Base-by-base conservation (phyloP, 106 monocot genomes). In the Apostasia shenzhenica region DNA sequence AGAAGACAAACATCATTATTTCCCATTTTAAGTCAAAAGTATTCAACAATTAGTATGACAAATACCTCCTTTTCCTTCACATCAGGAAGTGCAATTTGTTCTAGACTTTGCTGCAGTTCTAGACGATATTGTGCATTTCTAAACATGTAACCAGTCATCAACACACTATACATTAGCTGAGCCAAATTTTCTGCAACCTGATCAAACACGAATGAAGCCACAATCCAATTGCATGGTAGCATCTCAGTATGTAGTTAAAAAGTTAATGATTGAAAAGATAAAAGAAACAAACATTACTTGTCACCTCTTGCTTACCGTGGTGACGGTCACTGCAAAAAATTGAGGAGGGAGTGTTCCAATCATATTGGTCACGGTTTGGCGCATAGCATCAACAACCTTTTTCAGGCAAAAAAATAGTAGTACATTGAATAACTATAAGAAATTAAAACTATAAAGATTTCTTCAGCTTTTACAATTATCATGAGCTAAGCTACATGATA, bases 61-160 rank as follows among this genome's bases (percentile, higher is more conserved):
- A 57, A 10, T 73, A 91, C 91, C 82, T 81, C 81, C 9, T 73
- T 69, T 40, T 94, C 82, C 67, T 83, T 63, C 14, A 68, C 51
- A 67, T 92, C 92, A 50, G 89, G 84, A 77, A 97, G 86, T 40
- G 86, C 95, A 71, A 84, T 89, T 70, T 92, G 86, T 57, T 89
- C 92, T 49, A 97, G 69, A 66, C 86, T 89, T 71, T 92, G 89
- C 59, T 97, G 95, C 61, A 97, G 66, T 70, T 97, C 95, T 57
- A 97, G 46, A 45, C 95, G 86, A 65, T 89, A 85, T 42, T 89
- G 89, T 55, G 97, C 97, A 83, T 92, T 97, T 73, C 84, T 89
- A 71, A 97, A 97, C 97, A 97, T 97, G 72, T 97, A 97, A 2
- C 97, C 97, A 49, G 97, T 97, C 97, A 97, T 97, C 85, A 97